Evolutionary conservation across 345 rosid species (phyloP).

Genomic region (Excoecaria agallocha): DNA sequence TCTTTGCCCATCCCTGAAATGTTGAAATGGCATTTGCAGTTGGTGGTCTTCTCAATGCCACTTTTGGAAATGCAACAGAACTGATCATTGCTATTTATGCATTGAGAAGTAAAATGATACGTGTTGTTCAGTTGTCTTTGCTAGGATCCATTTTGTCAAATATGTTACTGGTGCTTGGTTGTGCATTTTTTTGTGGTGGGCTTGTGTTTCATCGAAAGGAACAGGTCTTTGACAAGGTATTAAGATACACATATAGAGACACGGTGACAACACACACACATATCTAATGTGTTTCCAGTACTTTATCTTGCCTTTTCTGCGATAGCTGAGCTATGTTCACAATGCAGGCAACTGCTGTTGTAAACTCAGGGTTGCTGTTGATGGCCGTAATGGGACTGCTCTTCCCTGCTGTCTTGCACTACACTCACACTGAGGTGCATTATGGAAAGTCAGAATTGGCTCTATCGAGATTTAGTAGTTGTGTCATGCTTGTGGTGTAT

Average conservation of each 20-base stretch:
- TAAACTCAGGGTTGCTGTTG: slow-evolving; percentile 82
- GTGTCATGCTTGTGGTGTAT: slow-evolving; percentile 86
- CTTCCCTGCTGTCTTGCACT: slow-evolving; percentile 90
- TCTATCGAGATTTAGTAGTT: slow-evolving; percentile 95
- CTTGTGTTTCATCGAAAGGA: slow-evolving; percentile 61
- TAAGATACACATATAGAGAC: background rate
- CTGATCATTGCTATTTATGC: slow-evolving; percentile 88
- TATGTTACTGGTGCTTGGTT: slow-evolving; percentile 95
- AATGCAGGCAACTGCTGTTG: slow-evolving; percentile 71
- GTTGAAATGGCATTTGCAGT: slow-evolving; percentile 44
- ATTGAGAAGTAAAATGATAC: slow-evolving; percentile 66
- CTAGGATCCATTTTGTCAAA: slow-evolving; percentile 91
- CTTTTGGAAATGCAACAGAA: slow-evolving; percentile 95
- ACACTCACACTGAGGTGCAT: slow-evolving; percentile 83
- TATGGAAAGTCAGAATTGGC: slow-evolving; percentile 80
- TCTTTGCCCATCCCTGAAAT: slow-evolving; percentile 4
- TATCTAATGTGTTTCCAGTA: background rate
- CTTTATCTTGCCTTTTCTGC: slow-evolving; percentile 5
- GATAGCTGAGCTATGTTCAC: slow-evolving; percentile 34
- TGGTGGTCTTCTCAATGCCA: slow-evolving; percentile 92
- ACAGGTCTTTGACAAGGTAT: slow-evolving; percentile 82
- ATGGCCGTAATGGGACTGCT: slow-evolving; percentile 98
- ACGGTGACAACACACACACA: background rate
- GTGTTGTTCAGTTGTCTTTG: slow-evolving; percentile 86
- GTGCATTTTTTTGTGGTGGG: slow-evolving; percentile 91